Conservation (phyloP, 2,329 filamentous ascomycete species). For the Pseudogymnoascus sp. region DNA sequence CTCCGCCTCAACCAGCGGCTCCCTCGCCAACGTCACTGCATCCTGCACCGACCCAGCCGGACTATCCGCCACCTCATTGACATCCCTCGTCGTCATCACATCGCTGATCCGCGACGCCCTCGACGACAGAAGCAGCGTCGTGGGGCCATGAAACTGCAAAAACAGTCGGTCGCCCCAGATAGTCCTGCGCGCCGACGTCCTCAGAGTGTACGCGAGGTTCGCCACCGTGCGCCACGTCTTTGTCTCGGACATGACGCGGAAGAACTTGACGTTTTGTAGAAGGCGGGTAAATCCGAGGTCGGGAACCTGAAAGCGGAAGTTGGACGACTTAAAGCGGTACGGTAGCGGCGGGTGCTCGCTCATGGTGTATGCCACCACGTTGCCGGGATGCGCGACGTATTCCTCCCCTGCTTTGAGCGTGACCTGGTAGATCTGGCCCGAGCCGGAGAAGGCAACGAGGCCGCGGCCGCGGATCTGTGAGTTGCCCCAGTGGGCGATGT, state of each 20-base stretch:
- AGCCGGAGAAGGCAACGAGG: conserved; percentile 74
- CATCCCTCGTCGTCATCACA: conserved; percentile 65
- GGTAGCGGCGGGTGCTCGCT: conserved; percentile 67
- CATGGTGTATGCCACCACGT: conserved; percentile 84
- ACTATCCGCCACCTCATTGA: conserved; percentile 83
- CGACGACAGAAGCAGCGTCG: conserved; percentile 80
- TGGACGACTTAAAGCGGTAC: conserved; percentile 77
- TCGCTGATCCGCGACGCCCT: conserved; percentile 75
- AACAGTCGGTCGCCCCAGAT: conserved; percentile 95
- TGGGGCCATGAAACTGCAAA: conserved; percentile 80
- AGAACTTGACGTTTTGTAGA: conserved; percentile 65
- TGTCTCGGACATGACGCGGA: conserved; percentile 64
- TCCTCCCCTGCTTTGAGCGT: conserved; percentile 75
- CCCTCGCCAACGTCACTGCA: conserved; percentile 44
- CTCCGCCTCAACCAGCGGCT: conserved; percentile 30
- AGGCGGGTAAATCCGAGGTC: conserved; percentile 53
- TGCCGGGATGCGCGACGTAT: conserved; percentile 83
- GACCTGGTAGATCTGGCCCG: conserved; percentile 84
- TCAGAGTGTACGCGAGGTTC: conserved; percentile 57
- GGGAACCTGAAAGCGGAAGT: conserved; percentile 71
- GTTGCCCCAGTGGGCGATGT: conserved; percentile 84
- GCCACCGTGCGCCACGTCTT: conserved; percentile 64
- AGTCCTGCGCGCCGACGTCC: conserved; percentile 70
- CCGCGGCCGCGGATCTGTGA: conserved; percentile 83
- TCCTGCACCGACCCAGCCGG: conserved; percentile 64